Evolutionary conservation across 2,329 filamentous ascomycete genomes (phyloP), one percentile per base, ranked within the genome.

Genomic region (Aspergillus pseudoviridinutans): DNA sequence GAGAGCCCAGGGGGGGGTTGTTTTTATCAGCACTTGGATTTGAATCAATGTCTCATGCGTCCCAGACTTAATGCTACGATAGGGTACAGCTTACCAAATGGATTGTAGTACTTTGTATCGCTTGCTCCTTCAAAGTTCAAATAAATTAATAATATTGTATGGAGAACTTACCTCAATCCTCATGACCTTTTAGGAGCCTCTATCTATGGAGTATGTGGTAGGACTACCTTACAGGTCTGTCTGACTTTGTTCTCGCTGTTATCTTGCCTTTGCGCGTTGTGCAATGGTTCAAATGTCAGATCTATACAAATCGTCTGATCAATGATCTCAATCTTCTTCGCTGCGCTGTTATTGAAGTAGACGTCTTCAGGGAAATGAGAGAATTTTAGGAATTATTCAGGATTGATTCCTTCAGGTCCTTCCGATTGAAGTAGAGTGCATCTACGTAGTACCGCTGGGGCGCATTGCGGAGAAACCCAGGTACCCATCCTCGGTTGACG

Each of bases 401-500:
- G 32, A 14, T 35, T 35, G 32, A 17, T 17, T 38, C 2, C 5
- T 7, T 38, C 32, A 7, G 32, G 7, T 38, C 4, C 32, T 35
- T 17, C 32, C 6, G 32, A 32, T 17, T 38, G 14, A 14, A 35
- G 14, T 17, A 17, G 6, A 38, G 32, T 38, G 32, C 32, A 38
- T 17, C 32, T 22, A 20, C 42, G 42, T 46, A 46, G 42, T 46
- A 46, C 42, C 42, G 42, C 42, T 46, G 42, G 42, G 42, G 42
- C 42, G 42, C 42, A n/a, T 47, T 47, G 44, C 44, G 44, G 44
- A 47, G 44, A 47, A 47, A 47, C 44, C 24, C 44, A 53, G 41
- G 32, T 38, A 38, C 10, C 49, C 52, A 53, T 53, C 50, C 57
- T 59, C 61, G 61, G 61, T 64, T 59, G 60, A 55, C 49, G 51